Percentiles rank a stretch among this genome's conserved stretches.
phyloP scores from a whole-genome alignment of 2,329 filamentous ascomycete species.

The Iodosphaeria phyllophila region DNA sequence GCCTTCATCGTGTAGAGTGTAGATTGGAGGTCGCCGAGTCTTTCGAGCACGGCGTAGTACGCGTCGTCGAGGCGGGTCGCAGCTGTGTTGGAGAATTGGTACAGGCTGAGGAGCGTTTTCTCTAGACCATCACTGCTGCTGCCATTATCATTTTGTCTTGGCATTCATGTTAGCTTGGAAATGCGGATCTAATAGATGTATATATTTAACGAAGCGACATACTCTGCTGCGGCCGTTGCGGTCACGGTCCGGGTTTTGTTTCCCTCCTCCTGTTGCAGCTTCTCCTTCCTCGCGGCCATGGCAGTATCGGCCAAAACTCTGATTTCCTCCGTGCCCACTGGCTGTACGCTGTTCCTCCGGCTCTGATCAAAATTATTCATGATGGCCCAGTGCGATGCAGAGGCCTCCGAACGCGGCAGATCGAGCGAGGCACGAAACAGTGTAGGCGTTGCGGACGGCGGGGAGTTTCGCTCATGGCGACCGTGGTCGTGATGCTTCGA shows the following conservation, averaged over 20 bases:
- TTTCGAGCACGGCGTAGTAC: conserved; percentile 57
- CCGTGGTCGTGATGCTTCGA: conserved; percentile 16
- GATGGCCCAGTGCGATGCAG: conserved; percentile 20
- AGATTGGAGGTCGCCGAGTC: conserved; percentile 41
- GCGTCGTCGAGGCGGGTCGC: conserved; percentile 53
- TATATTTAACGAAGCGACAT: conserved; percentile 7
- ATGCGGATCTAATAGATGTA: neutral
- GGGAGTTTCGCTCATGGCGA: conserved; percentile 12
- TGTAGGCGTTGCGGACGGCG: conserved; percentile 11
- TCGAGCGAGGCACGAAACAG: conserved; percentile 23
- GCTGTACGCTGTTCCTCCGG: conserved; percentile 21
- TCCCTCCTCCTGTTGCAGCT: conserved; percentile 22
- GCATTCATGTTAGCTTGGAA: neutral
- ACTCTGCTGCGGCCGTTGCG: conserved; percentile 21
- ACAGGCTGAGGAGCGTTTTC: conserved; percentile 33
- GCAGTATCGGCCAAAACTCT: conserved; percentile 5
- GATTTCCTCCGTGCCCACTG: conserved; percentile 9
- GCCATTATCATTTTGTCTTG: neutral
- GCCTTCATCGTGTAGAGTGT: conserved; percentile 48
- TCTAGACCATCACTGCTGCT: conserved; percentile 24
- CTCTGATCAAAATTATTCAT: conserved; percentile 22
- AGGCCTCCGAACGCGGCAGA: conserved; percentile 22
- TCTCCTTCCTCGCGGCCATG: conserved; percentile 16
- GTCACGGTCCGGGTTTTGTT: no score
- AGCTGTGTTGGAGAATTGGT: conserved; percentile 38